Evolutionary conservation across 2,329 filamentous ascomycete species (phyloP), one percentile per base, ranked within the genome.

Genomic region (Ampelomyces quisqualis): DNA sequence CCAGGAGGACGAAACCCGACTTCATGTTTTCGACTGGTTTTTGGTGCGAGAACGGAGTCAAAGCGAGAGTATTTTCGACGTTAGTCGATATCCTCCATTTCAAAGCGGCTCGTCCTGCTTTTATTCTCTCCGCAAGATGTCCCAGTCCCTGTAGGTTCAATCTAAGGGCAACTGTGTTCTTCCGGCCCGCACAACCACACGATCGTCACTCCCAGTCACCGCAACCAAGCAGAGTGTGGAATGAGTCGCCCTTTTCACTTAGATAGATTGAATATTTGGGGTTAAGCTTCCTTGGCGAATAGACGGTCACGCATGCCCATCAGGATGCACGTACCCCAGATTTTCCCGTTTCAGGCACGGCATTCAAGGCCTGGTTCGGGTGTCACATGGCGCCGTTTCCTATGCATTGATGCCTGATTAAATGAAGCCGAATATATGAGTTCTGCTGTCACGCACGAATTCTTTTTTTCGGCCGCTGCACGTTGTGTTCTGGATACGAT

Each of bases 1-100:
- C 64, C 38, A 68, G 57, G 28, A 67, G 36, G 20, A 64, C 47
- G 30, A 64, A 29, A 34, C 54, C 47, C 32, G 61, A 46, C 58
- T 64, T 67, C 64, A 67, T 67, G 14, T 39, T 62, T 41, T 21
- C 21, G 21, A n/a, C 14, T 36, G 21, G 27, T 37, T 18, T 32
- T 3, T 5, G 26, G 13, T 14, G 7, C 38, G 18, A 39, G 35
- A 36, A 23, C 8, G 10, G 20, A 14, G 28, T 19, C 31, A 38
- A 42, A 53, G 38, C 36, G 39, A 52, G 35, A 23, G 37, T 31
- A 40, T 19, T 9, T 9, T 38, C 11, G 23, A 36, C 45, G 35
- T 30, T 44, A 47, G 23, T 14, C 28, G 31, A 20, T 20, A 15
- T 34, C 21, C n/a, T 10, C 33, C 11, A n/a, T 13, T 38, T 19